Evolutionary conservation across 345 rosid species (phyloP).

Genomic region (Bruguiera sexangula): DNA sequence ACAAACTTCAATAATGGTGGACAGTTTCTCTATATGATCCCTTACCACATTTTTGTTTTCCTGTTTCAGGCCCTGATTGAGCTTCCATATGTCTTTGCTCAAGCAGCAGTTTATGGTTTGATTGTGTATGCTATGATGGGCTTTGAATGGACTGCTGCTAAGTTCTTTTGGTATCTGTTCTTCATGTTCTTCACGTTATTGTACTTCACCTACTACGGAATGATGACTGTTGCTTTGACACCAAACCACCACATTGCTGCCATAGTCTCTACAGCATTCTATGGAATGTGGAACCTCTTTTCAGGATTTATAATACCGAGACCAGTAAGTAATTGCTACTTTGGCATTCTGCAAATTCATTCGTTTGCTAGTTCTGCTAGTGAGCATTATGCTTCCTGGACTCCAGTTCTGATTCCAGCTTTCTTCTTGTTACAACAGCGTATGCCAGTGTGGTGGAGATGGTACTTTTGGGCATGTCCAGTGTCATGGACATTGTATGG

Average conservation of each 20-base stretch:
- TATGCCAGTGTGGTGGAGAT: constrained; percentile 42
- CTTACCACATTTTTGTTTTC: too few relatives aligned
- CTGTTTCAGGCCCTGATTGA: too few relatives aligned
- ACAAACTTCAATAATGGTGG: too few relatives aligned
- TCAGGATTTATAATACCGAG: constrained; percentile 62
- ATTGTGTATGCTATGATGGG: constrained; percentile 71
- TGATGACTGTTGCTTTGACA: constrained; percentile 69
- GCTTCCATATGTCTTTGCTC: too few relatives aligned
- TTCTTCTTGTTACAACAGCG: constrained; percentile 20
- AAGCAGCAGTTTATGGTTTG: too few relatives aligned
- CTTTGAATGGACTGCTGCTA: constrained; percentile 47
- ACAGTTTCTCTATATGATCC: too few relatives aligned
- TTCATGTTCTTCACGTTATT: constrained; percentile 54
- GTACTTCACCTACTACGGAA: constrained; percentile 67
- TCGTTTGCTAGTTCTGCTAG: not conserved
- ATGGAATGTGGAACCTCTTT: constrained; percentile 56
- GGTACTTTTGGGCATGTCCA: constrained; percentile 44
- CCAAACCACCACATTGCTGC: constrained; percentile 60
- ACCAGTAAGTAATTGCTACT: constrained; percentile 37
- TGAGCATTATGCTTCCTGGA: not conserved
- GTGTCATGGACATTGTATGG: constrained; percentile 36
- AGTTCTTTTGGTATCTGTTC: constrained; percentile 64
- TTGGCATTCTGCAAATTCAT: not conserved
- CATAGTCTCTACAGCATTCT: constrained; percentile 50
- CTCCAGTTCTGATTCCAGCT: not conserved